Conservation (phyloP, 139 green algal species). For the Micromonas commoda region DNA sequence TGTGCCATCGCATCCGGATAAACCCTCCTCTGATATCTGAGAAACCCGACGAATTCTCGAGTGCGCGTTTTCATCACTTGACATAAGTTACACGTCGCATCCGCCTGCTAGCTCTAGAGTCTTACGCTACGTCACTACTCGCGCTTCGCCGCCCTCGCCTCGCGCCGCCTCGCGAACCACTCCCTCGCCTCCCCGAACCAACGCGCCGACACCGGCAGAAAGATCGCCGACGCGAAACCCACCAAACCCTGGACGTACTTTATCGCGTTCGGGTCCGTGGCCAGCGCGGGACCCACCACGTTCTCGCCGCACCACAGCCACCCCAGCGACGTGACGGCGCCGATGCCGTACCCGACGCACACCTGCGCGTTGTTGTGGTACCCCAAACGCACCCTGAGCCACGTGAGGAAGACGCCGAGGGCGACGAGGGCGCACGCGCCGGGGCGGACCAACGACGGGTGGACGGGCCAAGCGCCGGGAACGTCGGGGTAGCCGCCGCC, state of each 20-base stretch:
- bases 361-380: conserved; percentile 66
- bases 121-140: no score
- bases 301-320: not conserved
- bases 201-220: not conserved
- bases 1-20: no score
- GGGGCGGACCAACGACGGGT: conserved; percentile 4
- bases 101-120: no score
- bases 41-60: no score
- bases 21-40: no score
- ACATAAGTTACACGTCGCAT: no score
- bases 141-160: no score
- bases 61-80: no score
- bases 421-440: conserved; percentile 9
- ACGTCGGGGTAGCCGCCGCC: no score
- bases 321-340: not conserved
- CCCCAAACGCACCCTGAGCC: conserved; percentile 55
- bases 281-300: not conserved
- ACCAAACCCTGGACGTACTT: not conserved
- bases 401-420: conserved; percentile 46
- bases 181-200: not conserved
- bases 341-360: conserved; percentile 41
- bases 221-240: not conserved
- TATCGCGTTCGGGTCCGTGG: not conserved
- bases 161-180: not conserved
- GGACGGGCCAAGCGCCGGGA: no score